Percentiles rank a stretch among this genome's conserved stretches.
Conservation (phyloP, 148 eudicot genomes). For the Rhododendron williamsianum region DNA sequence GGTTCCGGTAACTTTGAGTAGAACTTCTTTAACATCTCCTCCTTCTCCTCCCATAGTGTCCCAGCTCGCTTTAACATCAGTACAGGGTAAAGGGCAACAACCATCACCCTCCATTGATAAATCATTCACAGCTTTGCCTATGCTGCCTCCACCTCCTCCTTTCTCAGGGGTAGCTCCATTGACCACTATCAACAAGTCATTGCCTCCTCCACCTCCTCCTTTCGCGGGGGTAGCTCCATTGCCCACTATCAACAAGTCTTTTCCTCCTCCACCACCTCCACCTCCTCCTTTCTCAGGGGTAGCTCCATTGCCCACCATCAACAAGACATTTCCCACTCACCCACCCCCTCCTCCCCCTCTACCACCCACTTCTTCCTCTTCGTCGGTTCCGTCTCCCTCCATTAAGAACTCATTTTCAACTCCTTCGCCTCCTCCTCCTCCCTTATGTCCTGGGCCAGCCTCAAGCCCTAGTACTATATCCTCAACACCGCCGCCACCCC, state of each 20-base stretch:
- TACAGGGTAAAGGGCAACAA: neutral
- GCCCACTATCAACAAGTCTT: neutral
- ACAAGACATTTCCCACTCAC: neutral
- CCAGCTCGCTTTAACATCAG: conserved; percentile 2
- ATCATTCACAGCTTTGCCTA: conserved; percentile 10
- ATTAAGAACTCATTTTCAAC: conserved; percentile 8
- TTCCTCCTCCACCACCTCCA: neutral
- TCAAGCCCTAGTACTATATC: conserved; percentile 14
- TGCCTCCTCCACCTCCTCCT: neutral
- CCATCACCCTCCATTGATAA: neutral
- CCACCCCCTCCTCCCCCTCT: conserved; percentile 15
- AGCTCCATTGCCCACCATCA: neutral
- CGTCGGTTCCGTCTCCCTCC: conserved; percentile 1
- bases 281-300: conserved; percentile 1
- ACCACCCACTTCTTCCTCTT: conserved; percentile 1
- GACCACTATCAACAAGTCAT: neutral
- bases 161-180: neutral
- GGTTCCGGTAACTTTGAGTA: neutral
- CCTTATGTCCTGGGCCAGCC: conserved; percentile 14
- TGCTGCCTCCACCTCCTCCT: conserved; percentile 22
- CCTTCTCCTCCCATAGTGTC: neutral
- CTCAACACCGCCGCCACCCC: conserved; percentile 42
- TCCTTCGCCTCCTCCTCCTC: conserved; percentile 32
- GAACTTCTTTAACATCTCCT: neutral
- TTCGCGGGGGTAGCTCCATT: neutral